Conservation (phyloP, 2,329 filamentous ascomycete species). For the Hypoxylon sp. region DNA sequence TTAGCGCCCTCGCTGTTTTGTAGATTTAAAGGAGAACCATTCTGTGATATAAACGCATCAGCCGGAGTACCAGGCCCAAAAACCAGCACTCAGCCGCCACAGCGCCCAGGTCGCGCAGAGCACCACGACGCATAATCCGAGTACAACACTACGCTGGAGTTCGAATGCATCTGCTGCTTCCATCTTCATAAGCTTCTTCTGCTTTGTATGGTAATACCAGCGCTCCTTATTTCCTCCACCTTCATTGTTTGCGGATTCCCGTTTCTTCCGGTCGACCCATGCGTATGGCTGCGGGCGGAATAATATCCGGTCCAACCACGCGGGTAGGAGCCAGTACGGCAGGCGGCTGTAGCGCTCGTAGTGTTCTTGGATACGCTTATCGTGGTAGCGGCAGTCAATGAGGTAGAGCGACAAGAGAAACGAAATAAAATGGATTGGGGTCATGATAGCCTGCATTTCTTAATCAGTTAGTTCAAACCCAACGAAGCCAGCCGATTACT, state of each 20-base stretch:
- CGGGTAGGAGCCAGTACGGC: slow-evolving; percentile 50
- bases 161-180: slow-evolving; percentile 76
- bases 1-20: background rate
- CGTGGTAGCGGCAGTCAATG: slow-evolving; percentile 71
- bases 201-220: slow-evolving; percentile 69
- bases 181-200: slow-evolving; percentile 72
- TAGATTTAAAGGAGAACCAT: slow-evolving; percentile 1
- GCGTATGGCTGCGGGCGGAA: slow-evolving; percentile 60
- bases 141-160: slow-evolving; percentile 68
- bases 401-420: slow-evolving; percentile 76
- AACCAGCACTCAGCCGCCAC: slow-evolving; percentile 44
- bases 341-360: slow-evolving; percentile 40
- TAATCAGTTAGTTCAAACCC: slow-evolving; percentile 16
- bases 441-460: slow-evolving; percentile 65
- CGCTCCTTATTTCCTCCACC: slow-evolving; percentile 46
- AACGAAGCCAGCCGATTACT: background rate
- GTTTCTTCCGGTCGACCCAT: slow-evolving; percentile 47
- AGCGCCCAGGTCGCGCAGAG: slow-evolving; percentile 52
- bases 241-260: slow-evolving; percentile 4
- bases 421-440: slow-evolving; percentile 73
- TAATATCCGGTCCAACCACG: slow-evolving; percentile 60
- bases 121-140: slow-evolving; percentile 60
- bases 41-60: slow-evolving; percentile 1
- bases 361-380: slow-evolving; percentile 61
- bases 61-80: slow-evolving; percentile 17